Conservation (phyloP, 192 early-diverging fungal species). For the Coemansia sp. region DNA sequence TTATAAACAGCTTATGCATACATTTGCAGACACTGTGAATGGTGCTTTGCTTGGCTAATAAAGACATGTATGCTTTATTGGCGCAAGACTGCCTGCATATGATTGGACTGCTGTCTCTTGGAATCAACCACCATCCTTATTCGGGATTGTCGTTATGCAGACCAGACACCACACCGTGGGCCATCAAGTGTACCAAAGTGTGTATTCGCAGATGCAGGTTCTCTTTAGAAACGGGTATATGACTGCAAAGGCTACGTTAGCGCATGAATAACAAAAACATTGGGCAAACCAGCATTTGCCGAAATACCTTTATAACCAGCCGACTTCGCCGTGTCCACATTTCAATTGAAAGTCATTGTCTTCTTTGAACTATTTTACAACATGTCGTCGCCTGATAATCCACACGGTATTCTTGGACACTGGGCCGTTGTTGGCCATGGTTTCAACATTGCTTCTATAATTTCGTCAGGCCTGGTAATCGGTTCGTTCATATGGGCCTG, state of each 20-base stretch:
- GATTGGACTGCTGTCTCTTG: not conserved
- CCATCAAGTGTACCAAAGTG: not conserved
- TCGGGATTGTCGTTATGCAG: not conserved
- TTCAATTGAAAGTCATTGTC: not conserved
- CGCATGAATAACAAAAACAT: no score
- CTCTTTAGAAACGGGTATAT: not conserved
- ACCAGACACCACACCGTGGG: not conserved
- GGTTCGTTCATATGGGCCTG: slow-evolving; percentile 13
- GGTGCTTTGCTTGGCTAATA: not conserved
- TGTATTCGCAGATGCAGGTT: not conserved
- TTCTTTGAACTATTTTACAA: not conserved
- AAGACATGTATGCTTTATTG: not conserved
- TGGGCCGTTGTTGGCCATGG: slow-evolving; percentile 49
- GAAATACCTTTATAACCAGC: no score
- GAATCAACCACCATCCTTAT: not conserved
- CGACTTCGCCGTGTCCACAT: no score
- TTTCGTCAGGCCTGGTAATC: slow-evolving; percentile 31
- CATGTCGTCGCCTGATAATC: slow-evolving; percentile 13
- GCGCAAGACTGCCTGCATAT: not conserved
- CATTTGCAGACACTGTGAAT: not conserved
- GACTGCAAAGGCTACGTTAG: not conserved
- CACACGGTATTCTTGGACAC: slow-evolving; percentile 38
- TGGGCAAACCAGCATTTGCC: no score
- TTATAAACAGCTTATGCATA: not conserved
- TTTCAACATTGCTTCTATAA: slow-evolving; percentile 41